Evolutionary conservation across 148 eudicot genomes (phyloP), one percentile per base, ranked within the genome.

Genomic region (Fagopyrum homotropicum): DNA sequence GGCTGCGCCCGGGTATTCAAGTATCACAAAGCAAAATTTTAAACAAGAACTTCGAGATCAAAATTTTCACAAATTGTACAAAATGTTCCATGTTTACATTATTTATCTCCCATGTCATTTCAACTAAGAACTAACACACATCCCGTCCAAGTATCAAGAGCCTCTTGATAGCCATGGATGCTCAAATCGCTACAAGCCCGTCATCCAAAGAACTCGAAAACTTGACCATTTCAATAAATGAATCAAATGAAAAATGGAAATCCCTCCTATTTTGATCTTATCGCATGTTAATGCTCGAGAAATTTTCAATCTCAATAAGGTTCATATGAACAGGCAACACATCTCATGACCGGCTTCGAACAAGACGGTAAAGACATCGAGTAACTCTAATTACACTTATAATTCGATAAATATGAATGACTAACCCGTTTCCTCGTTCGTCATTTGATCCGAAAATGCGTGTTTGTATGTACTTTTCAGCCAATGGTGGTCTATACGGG

Each of bases 401-500:
- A 59, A 59, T 30, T 11, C 64, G 30, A 56, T 56, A 26, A 56
- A 56, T 56, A 56, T 17, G 64, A 59, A 19, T 22, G 64, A 59
- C 30, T 59, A 59, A 59, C 64, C 64, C 22, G 64, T 22, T 22
- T 9, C 12, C 52, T 49, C 12, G 3, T 49, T 49, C 11, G 11
- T 22, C n/a, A n/a, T n/a, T 57, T 57, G 63, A 17, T 30, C 30
- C 7, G 9, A 17, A 7, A 10, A 19, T 8, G 30, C n/a, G 64
- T 59, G n/a, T 59, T 30, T 59, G 19, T 59, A 26, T 59, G 35
- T 59, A 59, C 66, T 59, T 8, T 22, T 4, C 30, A 6, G n/a
- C 26, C 3, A 51, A 51, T 4, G 56, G 16, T 14, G 56, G 2
- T 72, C 82, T 83, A 89, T 75, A 84, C 44, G 63, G 85, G 83